A percentile compares a stretch with the other conserved stretches of the same genome.
Conservation (phyloP, 2,329 filamentous ascomycete species). For the Trichoderma semiorbis region DNA sequence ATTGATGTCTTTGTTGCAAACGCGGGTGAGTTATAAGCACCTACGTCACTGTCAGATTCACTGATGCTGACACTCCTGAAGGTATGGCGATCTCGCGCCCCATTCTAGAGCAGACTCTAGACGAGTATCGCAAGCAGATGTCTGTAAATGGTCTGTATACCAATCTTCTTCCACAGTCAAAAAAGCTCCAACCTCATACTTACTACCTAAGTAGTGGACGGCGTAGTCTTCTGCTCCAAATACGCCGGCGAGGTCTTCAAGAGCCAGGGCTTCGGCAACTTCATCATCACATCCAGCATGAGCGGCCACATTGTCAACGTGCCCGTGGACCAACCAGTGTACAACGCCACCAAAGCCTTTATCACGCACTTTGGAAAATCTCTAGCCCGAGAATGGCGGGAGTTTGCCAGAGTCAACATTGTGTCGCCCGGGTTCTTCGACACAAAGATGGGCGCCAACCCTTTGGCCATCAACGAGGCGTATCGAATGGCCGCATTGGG, state of each 20-base stretch:
- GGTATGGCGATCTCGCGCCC: neutral
- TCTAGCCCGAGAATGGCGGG: slow-evolving; percentile 6
- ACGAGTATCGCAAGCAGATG: slow-evolving; percentile 6
- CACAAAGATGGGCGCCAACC: slow-evolving; percentile 1
- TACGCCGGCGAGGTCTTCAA: neutral
- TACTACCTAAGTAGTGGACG: neutral
- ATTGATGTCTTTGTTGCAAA: slow-evolving; percentile 9
- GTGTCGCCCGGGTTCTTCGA: slow-evolving; percentile 8
- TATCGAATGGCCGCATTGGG: neutral
- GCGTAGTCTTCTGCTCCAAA: slow-evolving; percentile 3
- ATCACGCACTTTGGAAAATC: slow-evolving; percentile 8
- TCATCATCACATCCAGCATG: slow-evolving; percentile 7
- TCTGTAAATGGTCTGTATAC: slow-evolving; percentile 4
- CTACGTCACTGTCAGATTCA: neutral
- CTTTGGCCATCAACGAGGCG: neutral
- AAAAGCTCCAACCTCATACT: neutral
- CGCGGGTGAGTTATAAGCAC: neutral
- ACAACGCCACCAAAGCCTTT: slow-evolving; percentile 6
- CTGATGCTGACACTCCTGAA: neutral
- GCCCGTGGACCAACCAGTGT: slow-evolving; percentile 1
- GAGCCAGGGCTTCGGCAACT: neutral
- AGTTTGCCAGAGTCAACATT: slow-evolving; percentile 6
- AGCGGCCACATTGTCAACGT: slow-evolving; percentile 6
- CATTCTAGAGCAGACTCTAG: neutral
- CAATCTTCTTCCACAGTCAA: no score